Evolutionary conservation across 2,329 filamentous ascomycete genomes (phyloP), one percentile per base, ranked within the genome.

Genomic region (Penicillium italicum): DNA sequence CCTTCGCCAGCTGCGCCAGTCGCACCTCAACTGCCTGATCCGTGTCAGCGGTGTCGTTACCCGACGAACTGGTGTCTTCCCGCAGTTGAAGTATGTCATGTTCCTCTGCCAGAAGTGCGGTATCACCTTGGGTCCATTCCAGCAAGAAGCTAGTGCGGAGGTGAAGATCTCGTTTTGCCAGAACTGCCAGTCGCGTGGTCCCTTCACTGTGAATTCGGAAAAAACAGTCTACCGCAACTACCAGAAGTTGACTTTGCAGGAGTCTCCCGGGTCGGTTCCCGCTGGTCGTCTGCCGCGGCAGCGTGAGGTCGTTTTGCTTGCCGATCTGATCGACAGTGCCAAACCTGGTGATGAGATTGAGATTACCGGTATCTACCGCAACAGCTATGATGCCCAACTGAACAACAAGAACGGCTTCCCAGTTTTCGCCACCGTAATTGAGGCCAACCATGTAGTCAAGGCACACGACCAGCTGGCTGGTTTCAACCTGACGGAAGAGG

Each of bases 401-500:
- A 99, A 99, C 78, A 97, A 97, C 78, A 93, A 94, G 69, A 99
- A 97, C 70, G 94, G 94, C 5, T 97, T 99, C 77, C 94, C 94
- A 0, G 94, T 99, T 34, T 99, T 99, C 74, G 93, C 94, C 5
- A 99, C 94, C 0, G 94, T 99, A 56, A 83, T 99, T 5, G 94
- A 99, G 74, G 95, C 95, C 26, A 99, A 99, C 75, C 92, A 99
- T 64, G 86, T 97, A 5, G 87, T 97, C 75, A 99, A 99, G 75
- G 88, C 93, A 0, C 94, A 99, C 70, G 94, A 99, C 72, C 92
- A 99, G 76, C 86, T 99, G 58, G 94, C 94, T 67, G 94, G 94
- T 54, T 99, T 99, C 82, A 85, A 91, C 57, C 81, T 99, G 69
- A 97, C 91, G 0, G 93, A 97, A 69, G 89, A 96, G 68, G 95